These are phyloP conservation scores for Coemansia sp. DNA, from an alignment of 192 early-diverging fungal genomes.

Conservation along the genomic window DNA sequence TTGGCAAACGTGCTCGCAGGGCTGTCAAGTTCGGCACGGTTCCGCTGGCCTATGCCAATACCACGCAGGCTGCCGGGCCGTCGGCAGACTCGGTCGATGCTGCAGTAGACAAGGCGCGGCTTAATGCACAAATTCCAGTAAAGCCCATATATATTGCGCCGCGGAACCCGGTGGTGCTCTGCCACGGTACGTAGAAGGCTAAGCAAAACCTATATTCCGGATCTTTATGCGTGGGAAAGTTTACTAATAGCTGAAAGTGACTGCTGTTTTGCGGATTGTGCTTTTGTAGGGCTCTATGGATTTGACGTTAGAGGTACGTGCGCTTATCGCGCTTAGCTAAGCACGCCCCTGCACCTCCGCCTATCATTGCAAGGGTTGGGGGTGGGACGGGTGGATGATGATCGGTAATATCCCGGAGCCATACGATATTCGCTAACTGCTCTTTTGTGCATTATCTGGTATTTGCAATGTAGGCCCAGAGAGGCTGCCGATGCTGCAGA, in stretches of 20 bases:
- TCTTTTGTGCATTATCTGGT: neutral
- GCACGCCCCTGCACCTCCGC: neutral
- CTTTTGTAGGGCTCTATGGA: slow-evolving; percentile 67
- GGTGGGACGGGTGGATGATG: neutral
- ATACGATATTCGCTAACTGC: neutral
- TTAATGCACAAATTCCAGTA: slow-evolving; percentile 54
- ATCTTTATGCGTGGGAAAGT: neutral
- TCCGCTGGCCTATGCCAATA: slow-evolving; percentile 38
- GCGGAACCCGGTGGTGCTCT: slow-evolving; percentile 76
- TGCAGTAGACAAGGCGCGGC: slow-evolving; percentile 18
- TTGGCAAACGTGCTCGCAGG: slow-evolving; percentile 16
- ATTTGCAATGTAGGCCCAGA: slow-evolving; percentile 56
- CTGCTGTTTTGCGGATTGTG: neutral
- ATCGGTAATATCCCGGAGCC: neutral
- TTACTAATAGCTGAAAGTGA: no score
- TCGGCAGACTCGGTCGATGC: neutral
- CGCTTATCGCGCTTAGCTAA: neutral
- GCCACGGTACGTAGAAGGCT: slow-evolving; percentile 62
- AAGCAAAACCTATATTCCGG: neutral
- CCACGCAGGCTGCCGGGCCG: neutral
- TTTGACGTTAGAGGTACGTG: slow-evolving; percentile 67
- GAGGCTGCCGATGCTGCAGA: slow-evolving; percentile 73
- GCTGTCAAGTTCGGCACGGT: slow-evolving; percentile 26
- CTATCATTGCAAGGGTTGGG: neutral
- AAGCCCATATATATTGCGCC: slow-evolving; percentile 71